Evolutionary conservation across 2,329 filamentous ascomycete species (phyloP).

Genomic region (Trichoderma lentiforme): DNA sequence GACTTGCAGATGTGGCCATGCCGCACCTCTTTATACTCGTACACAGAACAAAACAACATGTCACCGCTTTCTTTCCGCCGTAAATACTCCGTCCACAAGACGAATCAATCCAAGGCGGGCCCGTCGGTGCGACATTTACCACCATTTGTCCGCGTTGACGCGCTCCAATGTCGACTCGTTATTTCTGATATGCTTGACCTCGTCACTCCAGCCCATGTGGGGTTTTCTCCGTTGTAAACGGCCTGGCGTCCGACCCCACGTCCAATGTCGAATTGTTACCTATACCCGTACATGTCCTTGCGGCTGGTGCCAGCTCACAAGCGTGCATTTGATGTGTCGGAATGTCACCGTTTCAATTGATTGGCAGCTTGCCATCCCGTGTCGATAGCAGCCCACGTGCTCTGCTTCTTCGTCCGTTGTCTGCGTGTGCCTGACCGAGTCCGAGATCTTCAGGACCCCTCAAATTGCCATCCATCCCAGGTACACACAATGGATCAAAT

Average conservation of each 20-base stretch:
- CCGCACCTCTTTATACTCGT: background rate
- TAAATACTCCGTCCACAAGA: background rate
- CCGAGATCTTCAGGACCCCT: background rate
- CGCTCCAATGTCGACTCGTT: constrained; percentile 16
- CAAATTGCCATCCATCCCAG: background rate
- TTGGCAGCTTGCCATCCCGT: background rate
- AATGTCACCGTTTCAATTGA: background rate
- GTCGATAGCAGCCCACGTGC: background rate
- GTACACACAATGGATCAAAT: background rate
- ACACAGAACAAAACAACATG: background rate
- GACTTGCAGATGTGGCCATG: background rate
- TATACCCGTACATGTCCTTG: background rate
- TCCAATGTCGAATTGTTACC: background rate
- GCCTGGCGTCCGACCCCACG: background rate
- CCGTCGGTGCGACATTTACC: constrained; percentile 13
- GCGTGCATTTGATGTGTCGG: background rate
- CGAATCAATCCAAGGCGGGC: background rate
- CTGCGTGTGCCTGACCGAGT: background rate
- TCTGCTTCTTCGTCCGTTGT: background rate
- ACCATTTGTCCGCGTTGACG: constrained; percentile 1
- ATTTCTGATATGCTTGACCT: background rate
- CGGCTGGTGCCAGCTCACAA: background rate
- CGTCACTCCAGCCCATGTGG: constrained; percentile 1
- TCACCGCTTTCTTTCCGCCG: background rate
- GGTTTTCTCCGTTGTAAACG: background rate